These are phyloP conservation scores for Begonia fuchsioides DNA, from an alignment of 306 rosid genomes.

Conservation along the genomic window DNA sequence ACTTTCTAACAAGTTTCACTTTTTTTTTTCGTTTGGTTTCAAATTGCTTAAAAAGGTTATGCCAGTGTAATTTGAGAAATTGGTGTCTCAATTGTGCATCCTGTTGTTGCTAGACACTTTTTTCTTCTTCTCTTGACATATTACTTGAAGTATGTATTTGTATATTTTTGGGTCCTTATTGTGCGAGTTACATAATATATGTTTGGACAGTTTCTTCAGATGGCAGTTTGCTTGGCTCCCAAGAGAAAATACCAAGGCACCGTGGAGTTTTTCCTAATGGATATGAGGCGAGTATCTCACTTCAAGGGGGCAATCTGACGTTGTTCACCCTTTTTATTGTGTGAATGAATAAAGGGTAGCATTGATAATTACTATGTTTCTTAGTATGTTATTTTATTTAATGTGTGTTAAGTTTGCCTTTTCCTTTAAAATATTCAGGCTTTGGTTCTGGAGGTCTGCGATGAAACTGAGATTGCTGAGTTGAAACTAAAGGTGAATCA, in stretches of 20 bases:
- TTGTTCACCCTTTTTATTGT: not conserved
- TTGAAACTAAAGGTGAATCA: constrained; percentile 75
- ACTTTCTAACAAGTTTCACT: no score
- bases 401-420: constrained; percentile 18
- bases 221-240: constrained; percentile 20
- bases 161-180: no score
- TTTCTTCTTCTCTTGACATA: no score
- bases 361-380: not conserved
- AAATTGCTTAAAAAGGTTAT: no score
- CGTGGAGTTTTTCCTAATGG: constrained; percentile 65
- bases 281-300: constrained; percentile 49
- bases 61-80: no score
- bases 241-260: constrained; percentile 35
- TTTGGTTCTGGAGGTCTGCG: constrained; percentile 87
- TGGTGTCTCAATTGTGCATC: no score
- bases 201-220: constrained; percentile 29
- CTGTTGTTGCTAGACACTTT: no score
- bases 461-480: constrained; percentile 94
- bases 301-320: not conserved
- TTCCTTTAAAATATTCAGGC: constrained; percentile 44
- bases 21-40: no score
- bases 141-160: no score
- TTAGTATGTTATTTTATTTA: constrained; percentile 5
- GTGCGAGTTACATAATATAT: constrained; percentile 4
- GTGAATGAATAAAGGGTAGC: not conserved